phyloP scores from a whole-genome alignment of 2,329 filamentous ascomycete species.

The Venturia pyrina region DNA sequence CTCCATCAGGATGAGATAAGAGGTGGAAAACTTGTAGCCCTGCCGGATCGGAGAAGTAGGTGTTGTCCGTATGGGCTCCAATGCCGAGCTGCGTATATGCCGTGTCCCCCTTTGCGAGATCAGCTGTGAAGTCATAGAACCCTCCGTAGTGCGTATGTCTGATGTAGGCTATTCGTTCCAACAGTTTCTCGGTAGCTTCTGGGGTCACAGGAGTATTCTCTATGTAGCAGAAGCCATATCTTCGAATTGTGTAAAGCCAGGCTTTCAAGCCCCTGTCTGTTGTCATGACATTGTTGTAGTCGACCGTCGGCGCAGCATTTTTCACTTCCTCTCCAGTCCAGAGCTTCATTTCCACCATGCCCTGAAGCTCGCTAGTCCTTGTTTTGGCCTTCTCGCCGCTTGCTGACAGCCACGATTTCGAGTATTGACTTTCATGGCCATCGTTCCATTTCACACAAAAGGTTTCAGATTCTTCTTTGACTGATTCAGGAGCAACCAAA shows the following conservation, averaged over 20 bases:
- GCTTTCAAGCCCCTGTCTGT: conserved; percentile 46
- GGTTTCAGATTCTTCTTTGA: conserved; percentile 13
- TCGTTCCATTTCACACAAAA: conserved; percentile 37
- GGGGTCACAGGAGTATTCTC: conserved; percentile 58
- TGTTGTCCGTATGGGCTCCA: conserved; percentile 83
- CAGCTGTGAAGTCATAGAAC: conserved; percentile 81
- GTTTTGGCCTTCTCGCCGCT: background rate
- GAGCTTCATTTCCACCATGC: conserved; percentile 17
- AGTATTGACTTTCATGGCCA: conserved; percentile 58
- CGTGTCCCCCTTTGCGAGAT: conserved; percentile 79
- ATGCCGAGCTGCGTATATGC: conserved; percentile 78
- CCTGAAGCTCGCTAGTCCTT: conserved; percentile 33
- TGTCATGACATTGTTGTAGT: conserved; percentile 51
- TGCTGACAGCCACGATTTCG: conserved; percentile 47
- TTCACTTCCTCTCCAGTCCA: conserved; percentile 30
- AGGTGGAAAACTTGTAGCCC: conserved; percentile 90
- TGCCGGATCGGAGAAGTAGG: conserved; percentile 88
- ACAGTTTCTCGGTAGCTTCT: conserved; percentile 60
- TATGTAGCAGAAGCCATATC: conserved; percentile 70
- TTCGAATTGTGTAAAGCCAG: conserved; percentile 56
- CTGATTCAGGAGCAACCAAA: background rate
- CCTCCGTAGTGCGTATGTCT: conserved; percentile 82
- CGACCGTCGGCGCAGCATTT: conserved; percentile 46
- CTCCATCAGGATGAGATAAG: conserved; percentile 61
- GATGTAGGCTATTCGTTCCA: conserved; percentile 78